Base-by-base conservation (phyloP, 306 rosid genomes). In the Lagenaria siceraria region DNA sequence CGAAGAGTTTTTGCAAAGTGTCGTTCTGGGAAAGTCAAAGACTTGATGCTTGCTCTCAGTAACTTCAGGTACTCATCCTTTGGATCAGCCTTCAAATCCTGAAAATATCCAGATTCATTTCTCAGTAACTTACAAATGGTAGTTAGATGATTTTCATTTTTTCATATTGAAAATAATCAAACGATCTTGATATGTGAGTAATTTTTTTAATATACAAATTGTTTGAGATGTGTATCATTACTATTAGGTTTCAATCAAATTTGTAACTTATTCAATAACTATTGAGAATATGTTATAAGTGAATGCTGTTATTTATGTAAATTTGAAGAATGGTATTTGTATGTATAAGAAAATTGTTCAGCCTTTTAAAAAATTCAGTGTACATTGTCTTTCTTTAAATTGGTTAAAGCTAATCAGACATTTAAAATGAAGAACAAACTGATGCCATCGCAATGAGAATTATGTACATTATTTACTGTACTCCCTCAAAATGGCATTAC, bases 41-140 rank as follows among this genome's bases (percentile, higher is more conserved):
- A 80, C 86, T 85, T 90, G 42, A 89, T 82, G 56, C 90, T 78
- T 25, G 84, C 81, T 82, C 91, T 90, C 87, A 92, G 80, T 71
- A 95, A 38, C 77, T 85, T 86, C 82, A 90, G 88, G 85, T 81
- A 90, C 62, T 92, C 97, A 76, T 89, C 87, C 1, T 87, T 80
- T 3, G 87, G 82, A 83, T 84, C 88, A 75, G 82, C 70, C 85
- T 90, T 87, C 91, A 95, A 86, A 79, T 95, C 93, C 99, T 94
- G 93, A 83, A 83, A 35, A 48, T 36, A 78, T 77, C 76, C 60
- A 71, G 13, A 25, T 66, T 58, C 49, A 56, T 60, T 75, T 56
- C 33, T 40, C 18, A 36, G 2, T 15, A 29, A 31, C 31, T 15
- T 14, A 31, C 40, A 2, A 62, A 19, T 62, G 15, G 21, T 31